These are phyloP conservation scores for Rhizopogon vinicolor DNA, from an alignment of 768 basidiomycete genomes.

Conservation along the genomic window DNA sequence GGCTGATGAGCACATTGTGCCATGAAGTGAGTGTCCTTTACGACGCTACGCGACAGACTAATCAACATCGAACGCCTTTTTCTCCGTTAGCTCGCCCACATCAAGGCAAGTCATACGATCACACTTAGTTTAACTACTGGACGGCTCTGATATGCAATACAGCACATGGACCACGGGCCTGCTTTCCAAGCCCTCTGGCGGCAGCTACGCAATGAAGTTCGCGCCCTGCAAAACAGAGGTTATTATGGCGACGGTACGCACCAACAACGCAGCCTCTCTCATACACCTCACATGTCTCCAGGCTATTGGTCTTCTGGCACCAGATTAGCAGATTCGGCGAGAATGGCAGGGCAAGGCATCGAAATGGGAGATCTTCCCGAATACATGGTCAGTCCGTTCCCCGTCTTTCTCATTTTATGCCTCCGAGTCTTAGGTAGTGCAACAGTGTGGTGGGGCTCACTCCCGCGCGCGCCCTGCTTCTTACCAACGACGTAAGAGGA, in stretches of 20 bases:
- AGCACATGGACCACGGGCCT: conserved; percentile 82
- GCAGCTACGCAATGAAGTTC: conserved; percentile 59
- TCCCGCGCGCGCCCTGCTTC: conserved; percentile 52
- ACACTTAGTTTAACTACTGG: not conserved
- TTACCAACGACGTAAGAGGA: conserved; percentile 33
- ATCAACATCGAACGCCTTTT: conserved; percentile 4
- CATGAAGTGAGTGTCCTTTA: conserved; percentile 58
- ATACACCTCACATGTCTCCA: conserved; percentile 22
- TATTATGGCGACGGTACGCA: conserved; percentile 78
- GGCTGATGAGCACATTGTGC: conserved; percentile 74
- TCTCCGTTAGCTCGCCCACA: conserved; percentile 65
- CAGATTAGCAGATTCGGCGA: conserved; percentile 61
- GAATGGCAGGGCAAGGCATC: conserved; percentile 45
- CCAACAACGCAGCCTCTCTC: not conserved
- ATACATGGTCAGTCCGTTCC: conserved; percentile 52
- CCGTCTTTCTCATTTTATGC: not conserved
- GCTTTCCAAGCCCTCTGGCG: conserved; percentile 75
- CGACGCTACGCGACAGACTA: not conserved
- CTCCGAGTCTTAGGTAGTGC: not conserved
- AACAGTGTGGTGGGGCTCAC: conserved; percentile 79
- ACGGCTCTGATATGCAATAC: not conserved
- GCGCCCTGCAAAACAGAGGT: conserved; percentile 63
- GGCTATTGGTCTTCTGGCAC: conserved; percentile 82
- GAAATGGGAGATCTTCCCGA: conserved; percentile 64
- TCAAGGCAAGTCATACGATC: conserved; percentile 46